Percentiles rank a stretch among this genome's conserved stretches.
Conservation (phyloP, 768 basidiomycete species). For the Naematelia aurantialba region DNA sequence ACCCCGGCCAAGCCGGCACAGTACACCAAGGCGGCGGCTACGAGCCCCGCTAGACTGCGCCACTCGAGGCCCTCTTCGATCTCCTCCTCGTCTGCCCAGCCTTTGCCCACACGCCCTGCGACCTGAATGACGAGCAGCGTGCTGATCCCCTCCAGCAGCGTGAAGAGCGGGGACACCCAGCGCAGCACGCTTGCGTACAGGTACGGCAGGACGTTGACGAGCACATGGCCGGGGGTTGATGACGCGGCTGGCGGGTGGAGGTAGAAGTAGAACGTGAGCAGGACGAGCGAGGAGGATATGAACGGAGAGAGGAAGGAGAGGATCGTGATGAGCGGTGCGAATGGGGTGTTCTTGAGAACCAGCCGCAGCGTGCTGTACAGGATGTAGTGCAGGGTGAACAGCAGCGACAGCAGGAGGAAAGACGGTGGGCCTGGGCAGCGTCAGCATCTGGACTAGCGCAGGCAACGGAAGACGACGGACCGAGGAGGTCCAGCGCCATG, state of each 20-base stretch:
- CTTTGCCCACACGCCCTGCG: conserved; percentile 45
- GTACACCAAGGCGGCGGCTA: conserved; percentile 42
- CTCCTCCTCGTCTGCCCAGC: conserved; percentile 50
- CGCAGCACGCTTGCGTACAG: conserved; percentile 45
- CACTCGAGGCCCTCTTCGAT: conserved; percentile 46
- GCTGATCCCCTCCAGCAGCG: conserved; percentile 48
- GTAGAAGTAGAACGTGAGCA: conserved; percentile 45
- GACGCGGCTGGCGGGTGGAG: conserved; percentile 37
- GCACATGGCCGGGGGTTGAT: conserved; percentile 21
- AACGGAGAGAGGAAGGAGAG: conserved; percentile 40
- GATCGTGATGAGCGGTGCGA: conserved; percentile 42
- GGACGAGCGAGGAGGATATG: conserved; percentile 36
- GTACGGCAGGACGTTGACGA: conserved; percentile 42
- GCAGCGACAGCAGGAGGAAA: conserved; percentile 50
- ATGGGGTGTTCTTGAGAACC: conserved; percentile 44
- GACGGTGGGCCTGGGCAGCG: conserved; percentile 42
- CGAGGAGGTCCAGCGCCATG: conserved; percentile 47
- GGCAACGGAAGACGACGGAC: conserved; percentile 10
- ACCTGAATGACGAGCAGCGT: conserved; percentile 48
- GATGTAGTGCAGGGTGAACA: conserved; percentile 48
- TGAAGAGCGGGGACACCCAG: conserved; percentile 48
- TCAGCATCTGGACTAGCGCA: background rate
- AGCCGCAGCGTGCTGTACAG: conserved; percentile 48
- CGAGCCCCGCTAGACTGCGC: conserved; percentile 44
- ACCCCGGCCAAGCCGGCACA: conserved; percentile 42